phyloP scores from a whole-genome alignment of 2,329 filamentous ascomycete genomes.

The Fusarium sp. region DNA sequence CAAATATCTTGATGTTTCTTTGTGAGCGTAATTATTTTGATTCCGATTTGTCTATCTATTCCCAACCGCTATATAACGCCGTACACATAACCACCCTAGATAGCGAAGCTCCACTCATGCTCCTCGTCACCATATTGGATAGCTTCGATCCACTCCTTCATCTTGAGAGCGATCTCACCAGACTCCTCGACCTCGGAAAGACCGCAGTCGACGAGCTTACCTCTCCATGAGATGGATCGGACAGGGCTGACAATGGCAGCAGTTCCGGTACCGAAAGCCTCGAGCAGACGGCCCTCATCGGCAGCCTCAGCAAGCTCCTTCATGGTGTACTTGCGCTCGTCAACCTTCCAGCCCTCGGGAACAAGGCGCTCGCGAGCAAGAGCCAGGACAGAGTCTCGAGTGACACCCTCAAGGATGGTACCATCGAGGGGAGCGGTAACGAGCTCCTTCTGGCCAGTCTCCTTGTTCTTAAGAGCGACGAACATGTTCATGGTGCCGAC shows the following conservation, averaged over 20 bases:
- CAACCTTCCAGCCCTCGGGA: constrained; percentile 88
- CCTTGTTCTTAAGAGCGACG: constrained; percentile 83
- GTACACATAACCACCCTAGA: constrained; percentile 25
- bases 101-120: constrained; percentile 85
- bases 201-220: constrained; percentile 83
- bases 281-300: constrained; percentile 84
- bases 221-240: constrained; percentile 89
- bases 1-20: constrained; percentile 4
- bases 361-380: constrained; percentile 85
- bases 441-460: constrained; percentile 90
- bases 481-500: constrained; percentile 99
- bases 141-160: constrained; percentile 97
- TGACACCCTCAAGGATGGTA: constrained; percentile 95
- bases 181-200: constrained; percentile 85
- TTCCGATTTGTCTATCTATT: constrained; percentile 32
- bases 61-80: constrained; percentile 32
- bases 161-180: constrained; percentile 82
- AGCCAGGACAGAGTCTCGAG: constrained; percentile 87
- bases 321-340: constrained; percentile 94
- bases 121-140: constrained; percentile 96
- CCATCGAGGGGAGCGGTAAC: constrained; percentile 96
- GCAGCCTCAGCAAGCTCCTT: constrained; percentile 83
- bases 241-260: constrained; percentile 95
- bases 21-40: constrained; percentile 32
- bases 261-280: constrained; percentile 94